These are phyloP conservation scores for Bolboschoenus planiculmis DNA, from an alignment of 176 grass and related monocot species.

Conservation along the genomic window DNA sequence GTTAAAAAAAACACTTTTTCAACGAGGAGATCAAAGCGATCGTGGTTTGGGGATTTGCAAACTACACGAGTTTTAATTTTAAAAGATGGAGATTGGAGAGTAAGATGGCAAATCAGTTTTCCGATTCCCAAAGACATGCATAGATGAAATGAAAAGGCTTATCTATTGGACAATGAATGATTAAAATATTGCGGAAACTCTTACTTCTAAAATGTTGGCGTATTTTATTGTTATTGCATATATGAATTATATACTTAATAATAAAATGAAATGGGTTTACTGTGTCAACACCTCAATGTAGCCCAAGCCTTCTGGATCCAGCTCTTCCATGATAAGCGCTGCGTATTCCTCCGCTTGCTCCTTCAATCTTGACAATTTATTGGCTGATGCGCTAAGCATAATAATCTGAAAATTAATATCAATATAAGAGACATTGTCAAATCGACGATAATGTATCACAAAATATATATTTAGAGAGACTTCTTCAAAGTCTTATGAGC, in stretches of 20 bases:
- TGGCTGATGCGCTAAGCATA: slow-evolving; percentile 92
- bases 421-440: slow-evolving; percentile 2
- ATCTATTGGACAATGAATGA: not conserved
- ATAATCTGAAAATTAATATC: slow-evolving; percentile 53
- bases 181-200: not conserved
- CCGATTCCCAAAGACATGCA: not conserved
- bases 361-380: slow-evolving; percentile 81
- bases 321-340: slow-evolving; percentile 95
- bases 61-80: not conserved
- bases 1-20: not conserved
- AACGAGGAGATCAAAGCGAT: not conserved
- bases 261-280: slow-evolving; percentile 2
- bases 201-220: not conserved
- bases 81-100: not conserved
- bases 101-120: not conserved
- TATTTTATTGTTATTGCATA: not conserved
- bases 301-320: slow-evolving; percentile 82
- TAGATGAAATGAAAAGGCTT: not conserved
- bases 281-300: slow-evolving; percentile 64
- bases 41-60: not conserved
- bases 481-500: slow-evolving; percentile 6
- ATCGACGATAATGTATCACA: not conserved
- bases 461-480: not conserved
- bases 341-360: slow-evolving; percentile 97
- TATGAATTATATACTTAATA: not conserved